Conservation (phyloP, 805 yeast species). For the Saturnispora saitoi region DNA sequence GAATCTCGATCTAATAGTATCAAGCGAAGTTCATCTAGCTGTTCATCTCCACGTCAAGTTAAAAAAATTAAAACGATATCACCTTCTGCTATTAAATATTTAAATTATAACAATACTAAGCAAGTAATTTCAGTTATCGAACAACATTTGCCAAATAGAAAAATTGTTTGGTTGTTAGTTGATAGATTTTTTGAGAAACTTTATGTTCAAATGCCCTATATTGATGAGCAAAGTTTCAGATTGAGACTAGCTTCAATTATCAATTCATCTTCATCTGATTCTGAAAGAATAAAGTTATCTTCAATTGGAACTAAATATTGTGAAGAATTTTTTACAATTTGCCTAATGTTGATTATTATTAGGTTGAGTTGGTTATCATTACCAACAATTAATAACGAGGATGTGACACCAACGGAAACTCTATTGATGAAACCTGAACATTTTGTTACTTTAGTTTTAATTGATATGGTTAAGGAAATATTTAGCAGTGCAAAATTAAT, state of each 20-base stretch:
- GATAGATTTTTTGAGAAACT: slow-evolving; percentile 51
- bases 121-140: slow-evolving; percentile 33
- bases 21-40: slow-evolving; percentile 6
- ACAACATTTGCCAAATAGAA: slow-evolving; percentile 44
- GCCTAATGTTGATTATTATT: slow-evolving; percentile 43
- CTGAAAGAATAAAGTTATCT: slow-evolving; percentile 23
- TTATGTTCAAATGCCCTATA: slow-evolving; percentile 58
- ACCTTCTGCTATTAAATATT: slow-evolving; percentile 27
- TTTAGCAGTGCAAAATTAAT: slow-evolving; percentile 35
- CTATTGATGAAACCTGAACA: slow-evolving; percentile 34
- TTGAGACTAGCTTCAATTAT: slow-evolving; percentile 36
- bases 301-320: slow-evolving; percentile 29
- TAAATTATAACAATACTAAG: slow-evolving; percentile 35
- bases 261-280: slow-evolving; percentile 32
- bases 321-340: slow-evolving; percentile 41
- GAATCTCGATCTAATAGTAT: slow-evolving; percentile 13
- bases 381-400: slow-evolving; percentile 32
- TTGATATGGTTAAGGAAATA: slow-evolving; percentile 38
- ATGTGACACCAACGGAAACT: slow-evolving; percentile 25
- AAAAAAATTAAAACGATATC: slow-evolving; percentile 24
- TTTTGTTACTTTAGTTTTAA: slow-evolving; percentile 32
- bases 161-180: slow-evolving; percentile 46
- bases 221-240: slow-evolving; percentile 50
- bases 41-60: slow-evolving; percentile 10
- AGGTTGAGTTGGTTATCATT: slow-evolving; percentile 49